Conservation (phyloP, 2,329 filamentous ascomycete genomes). For the Dactylellina sp. region DNA sequence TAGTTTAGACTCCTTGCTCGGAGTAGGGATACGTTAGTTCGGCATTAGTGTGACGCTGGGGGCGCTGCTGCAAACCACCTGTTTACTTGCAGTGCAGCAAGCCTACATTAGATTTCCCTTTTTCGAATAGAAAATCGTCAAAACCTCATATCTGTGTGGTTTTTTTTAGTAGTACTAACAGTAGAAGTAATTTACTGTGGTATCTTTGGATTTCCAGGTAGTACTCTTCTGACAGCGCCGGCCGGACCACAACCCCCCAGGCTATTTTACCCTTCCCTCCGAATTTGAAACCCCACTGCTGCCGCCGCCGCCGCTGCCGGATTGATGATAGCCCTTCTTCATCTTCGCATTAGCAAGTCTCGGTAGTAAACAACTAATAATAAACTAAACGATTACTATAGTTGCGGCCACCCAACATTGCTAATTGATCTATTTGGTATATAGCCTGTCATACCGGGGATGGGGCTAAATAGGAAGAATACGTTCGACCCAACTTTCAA, state of each 20-base stretch:
- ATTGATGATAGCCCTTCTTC: slow-evolving; percentile 5
- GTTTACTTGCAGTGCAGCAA: slow-evolving; percentile 49
- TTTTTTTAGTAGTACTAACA: no score
- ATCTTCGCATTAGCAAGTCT: background rate
- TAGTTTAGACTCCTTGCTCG: slow-evolving; percentile 55
- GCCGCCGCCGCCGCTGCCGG: no score
- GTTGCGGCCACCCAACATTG: slow-evolving; percentile 20
- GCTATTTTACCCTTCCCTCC: no score
- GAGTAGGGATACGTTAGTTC: slow-evolving; percentile 49
- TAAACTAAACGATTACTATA: no score
- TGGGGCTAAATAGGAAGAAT: slow-evolving; percentile 57
- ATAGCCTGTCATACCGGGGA: slow-evolving; percentile 43
- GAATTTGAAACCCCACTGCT: no score
- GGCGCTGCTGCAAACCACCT: slow-evolving; percentile 34
- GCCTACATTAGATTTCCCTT: slow-evolving; percentile 1
- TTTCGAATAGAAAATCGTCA: background rate
- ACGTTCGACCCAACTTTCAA: slow-evolving; percentile 13
- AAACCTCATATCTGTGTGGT: no score
- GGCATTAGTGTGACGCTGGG: slow-evolving; percentile 51
- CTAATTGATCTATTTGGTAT: slow-evolving; percentile 7
- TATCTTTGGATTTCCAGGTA: no score
- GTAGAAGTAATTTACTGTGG: no score
- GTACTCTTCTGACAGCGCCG: no score
- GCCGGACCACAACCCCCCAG: no score
- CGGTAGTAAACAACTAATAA: background rate